Base-by-base conservation (phyloP, 768 basidiomycete genomes). In the Ramaria sp. region DNA sequence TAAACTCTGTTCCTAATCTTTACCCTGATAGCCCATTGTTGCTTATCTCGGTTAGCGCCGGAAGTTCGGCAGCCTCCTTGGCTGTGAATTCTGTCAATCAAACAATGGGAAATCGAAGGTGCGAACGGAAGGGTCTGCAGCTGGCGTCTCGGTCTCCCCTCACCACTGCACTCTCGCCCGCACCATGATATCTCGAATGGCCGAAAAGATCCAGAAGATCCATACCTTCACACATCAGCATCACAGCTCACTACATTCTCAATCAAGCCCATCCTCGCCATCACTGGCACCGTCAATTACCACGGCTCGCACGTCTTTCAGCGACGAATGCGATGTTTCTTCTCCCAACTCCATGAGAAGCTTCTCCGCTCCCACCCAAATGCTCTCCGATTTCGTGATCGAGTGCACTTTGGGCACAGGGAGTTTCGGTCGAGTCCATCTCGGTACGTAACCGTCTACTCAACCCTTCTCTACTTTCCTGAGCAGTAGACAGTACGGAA, bases 341-440 rank as follows among this genome's bases (percentile, higher is more conserved):
- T 55, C 53, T 45, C 45, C 53, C n/a, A 55, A 25, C 16, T 55
- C 53, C 34, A 55, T 37, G 32, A 12, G 27, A n/a, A 55, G 53
- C 34, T n/a, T 44, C 24, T 48, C 53, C 5, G n/a, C 53, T 47
- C n/a, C 41, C 43, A 15, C 30, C 3, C 28, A 43, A 16, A 77
- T 79, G 27, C 75, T 92, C 20, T 61, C 73, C 41, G 89, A 92
- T 64, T 92, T 91, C 59, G 77, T 81, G 59, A 83, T 92, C 58
- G 82, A 87, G 61, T 74, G 88, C 25, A 92, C 87, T 13, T 67
- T 92, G 49, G 95, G 96, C 0, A 97, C 93, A 1, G 96, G 96
- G 0, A 96, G 92, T 64, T 98, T 99, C 67, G 96, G 96, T 1
- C 79, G 93, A n/a, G 96, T 99, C 0, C 89, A 91, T 68, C 72